Percentiles rank a stretch among this genome's conserved stretches.
Evolutionary conservation across 805 yeast species (phyloP).

Genomic region (Nakazawaea laoshanensis): DNA sequence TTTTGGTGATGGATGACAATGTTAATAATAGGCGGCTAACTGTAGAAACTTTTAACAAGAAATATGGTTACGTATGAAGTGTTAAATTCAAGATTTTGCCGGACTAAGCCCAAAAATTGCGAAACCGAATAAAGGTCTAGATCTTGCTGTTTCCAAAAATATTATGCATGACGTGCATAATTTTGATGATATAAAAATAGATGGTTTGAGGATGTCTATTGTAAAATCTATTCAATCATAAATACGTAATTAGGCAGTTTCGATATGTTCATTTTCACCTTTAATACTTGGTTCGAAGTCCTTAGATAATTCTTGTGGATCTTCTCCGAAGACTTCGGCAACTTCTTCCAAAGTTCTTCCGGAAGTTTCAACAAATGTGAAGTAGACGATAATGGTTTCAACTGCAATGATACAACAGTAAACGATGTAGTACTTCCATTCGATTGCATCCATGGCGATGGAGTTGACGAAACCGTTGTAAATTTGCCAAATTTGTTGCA

Average conservation of each 20-base stretch:
- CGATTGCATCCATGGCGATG: constrained; percentile 27
- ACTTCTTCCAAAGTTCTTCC: constrained; percentile 31
- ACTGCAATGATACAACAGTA: constrained; percentile 23
- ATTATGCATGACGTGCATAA: no score
- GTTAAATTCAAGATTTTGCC: no score
- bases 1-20: no score
- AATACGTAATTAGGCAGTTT: neutral
- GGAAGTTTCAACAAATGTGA: constrained; percentile 28
- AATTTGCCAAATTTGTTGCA: constrained; percentile 19
- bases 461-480: constrained; percentile 25
- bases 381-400: constrained; percentile 19
- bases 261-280: constrained; percentile 8
- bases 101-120: no score
- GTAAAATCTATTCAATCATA: no score
- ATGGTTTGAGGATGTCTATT: no score
- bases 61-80: no score
- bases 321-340: constrained; percentile 15
- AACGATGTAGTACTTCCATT: constrained; percentile 27
- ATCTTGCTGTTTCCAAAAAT: no score
- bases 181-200: no score
- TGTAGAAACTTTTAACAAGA: no score
- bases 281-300: constrained; percentile 10
- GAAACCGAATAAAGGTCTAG: no score
- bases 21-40: no score
- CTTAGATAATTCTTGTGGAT: constrained; percentile 6